phyloP scores from a whole-genome alignment of 805 yeast species.

The Spencermartinsiella europaea region DNA sequence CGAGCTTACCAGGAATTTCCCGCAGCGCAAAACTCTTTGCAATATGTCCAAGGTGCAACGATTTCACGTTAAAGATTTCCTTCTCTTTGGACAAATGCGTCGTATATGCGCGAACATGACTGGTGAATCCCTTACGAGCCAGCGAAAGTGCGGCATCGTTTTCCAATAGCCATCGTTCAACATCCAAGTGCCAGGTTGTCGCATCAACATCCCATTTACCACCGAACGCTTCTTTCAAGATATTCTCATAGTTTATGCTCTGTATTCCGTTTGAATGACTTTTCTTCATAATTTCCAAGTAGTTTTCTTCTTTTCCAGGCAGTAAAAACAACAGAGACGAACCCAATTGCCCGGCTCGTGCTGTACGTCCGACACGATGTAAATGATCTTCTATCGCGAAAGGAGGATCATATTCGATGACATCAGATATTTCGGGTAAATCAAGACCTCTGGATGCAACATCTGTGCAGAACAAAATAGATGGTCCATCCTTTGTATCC shows the following conservation, averaged over 20 bases:
- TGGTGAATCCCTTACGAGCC: conserved; percentile 78
- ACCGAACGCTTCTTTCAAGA: conserved; percentile 34
- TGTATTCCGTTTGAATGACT: conserved; percentile 55
- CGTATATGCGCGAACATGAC: conserved; percentile 92
- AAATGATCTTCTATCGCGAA: conserved; percentile 90
- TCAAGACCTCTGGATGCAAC: conserved; percentile 97
- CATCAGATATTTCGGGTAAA: conserved; percentile 77
- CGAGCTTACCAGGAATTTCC: conserved; percentile 83
- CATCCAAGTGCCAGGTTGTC: conserved; percentile 89
- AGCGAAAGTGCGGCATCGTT: conserved; percentile 52
- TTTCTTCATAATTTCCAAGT: conserved; percentile 55
- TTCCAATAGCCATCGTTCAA: conserved; percentile 83
- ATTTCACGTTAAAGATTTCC: conserved; percentile 71
- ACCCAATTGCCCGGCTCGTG: conserved; percentile 92
- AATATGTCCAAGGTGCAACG: conserved; percentile 88
- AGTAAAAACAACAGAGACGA: conserved; percentile 69
- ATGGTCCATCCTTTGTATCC: conserved; percentile 25
- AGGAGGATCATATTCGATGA: conserved; percentile 93
- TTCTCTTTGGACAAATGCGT: conserved; percentile 85
- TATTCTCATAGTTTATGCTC: conserved; percentile 39
- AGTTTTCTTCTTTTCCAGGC: conserved; percentile 88
- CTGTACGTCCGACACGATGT: conserved; percentile 96
- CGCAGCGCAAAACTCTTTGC: conserved; percentile 93
- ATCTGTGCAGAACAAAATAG: conserved; percentile 87
- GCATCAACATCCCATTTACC: conserved; percentile 85